A percentile compares a stretch with the other conserved stretches of the same genome.
phyloP scores from a whole-genome alignment of 2,329 filamentous ascomycete genomes.

The Fusarium virguliforme region DNA sequence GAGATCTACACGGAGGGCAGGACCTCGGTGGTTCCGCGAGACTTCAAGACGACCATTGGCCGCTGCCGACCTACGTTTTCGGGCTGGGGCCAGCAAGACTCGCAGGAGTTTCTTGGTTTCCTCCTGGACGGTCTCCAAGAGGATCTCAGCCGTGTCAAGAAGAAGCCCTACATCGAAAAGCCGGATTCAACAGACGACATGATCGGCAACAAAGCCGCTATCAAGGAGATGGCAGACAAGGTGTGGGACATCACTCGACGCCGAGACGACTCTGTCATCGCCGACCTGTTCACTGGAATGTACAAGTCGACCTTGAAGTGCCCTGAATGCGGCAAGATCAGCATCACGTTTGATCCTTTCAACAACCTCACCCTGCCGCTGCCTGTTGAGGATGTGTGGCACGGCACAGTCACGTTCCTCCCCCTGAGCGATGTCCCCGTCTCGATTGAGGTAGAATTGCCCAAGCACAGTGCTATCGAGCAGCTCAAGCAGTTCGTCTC shows the following conservation, averaged over 20 bases:
- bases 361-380: constrained; percentile 94
- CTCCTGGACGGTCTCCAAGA: constrained; percentile 95
- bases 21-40: constrained; percentile 81
- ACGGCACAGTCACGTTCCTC: constrained; percentile 81
- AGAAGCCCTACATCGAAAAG: constrained; percentile 98
- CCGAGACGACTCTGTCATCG: constrained; percentile 94
- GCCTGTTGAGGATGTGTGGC: constrained; percentile 88
- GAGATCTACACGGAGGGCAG: constrained; percentile 82
- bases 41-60: constrained; percentile 88
- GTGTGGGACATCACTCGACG: constrained; percentile 94
- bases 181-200: constrained; percentile 98
- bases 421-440: constrained; percentile 82
- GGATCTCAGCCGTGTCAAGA: constrained; percentile 92
- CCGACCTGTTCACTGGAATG: constrained; percentile 96
- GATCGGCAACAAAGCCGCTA: constrained; percentile 84
- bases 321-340: constrained; percentile 92
- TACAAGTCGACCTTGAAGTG: constrained; percentile 98
- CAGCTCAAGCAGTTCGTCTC: constrained; percentile 79
- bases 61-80: constrained; percentile 88
- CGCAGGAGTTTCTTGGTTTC: constrained; percentile 96
- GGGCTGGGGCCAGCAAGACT: constrained; percentile 96
- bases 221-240: constrained; percentile 87
- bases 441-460: constrained; percentile 82
- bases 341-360: constrained; percentile 98
- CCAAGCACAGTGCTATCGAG: constrained; percentile 81